phyloP scores from a whole-genome alignment of 169 alveolate genomes.

The Cryptosporidium bovis region DNA sequence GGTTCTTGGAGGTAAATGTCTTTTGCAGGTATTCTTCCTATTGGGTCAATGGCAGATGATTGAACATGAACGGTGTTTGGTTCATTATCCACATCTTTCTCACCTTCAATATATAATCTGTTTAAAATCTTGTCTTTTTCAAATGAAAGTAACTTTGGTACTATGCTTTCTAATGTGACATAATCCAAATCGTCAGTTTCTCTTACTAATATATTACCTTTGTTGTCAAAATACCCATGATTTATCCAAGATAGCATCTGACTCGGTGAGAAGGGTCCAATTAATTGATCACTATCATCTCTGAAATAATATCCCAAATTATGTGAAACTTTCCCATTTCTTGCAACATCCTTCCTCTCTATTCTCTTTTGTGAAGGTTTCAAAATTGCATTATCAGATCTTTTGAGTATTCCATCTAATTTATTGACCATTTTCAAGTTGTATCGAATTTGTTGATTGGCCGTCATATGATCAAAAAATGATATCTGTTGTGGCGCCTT shows the following conservation, averaged over 20 bases:
- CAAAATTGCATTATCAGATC: not conserved
- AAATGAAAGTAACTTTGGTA: constrained; percentile 39
- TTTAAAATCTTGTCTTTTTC: constrained; percentile 34
- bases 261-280: constrained; percentile 67
- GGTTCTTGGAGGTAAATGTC: constrained; percentile 71
- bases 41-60: constrained; percentile 64
- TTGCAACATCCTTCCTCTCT: not conserved
- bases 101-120: constrained; percentile 35
- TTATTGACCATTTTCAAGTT: constrained; percentile 13
- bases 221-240: constrained; percentile 66
- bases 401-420: constrained; percentile 22
- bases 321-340: not conserved
- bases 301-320: constrained; percentile 47
- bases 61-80: constrained; percentile 8
- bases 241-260: constrained; percentile 50
- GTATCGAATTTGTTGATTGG: no score
- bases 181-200: constrained; percentile 52
- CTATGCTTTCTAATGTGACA: constrained; percentile 60
- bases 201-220: constrained; percentile 45
- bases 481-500: constrained; percentile 37
- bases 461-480: not conserved
- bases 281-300: constrained; percentile 58
- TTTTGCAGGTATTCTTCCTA: constrained; percentile 71
- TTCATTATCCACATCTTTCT: constrained; percentile 6
- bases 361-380: constrained; percentile 41